Evolutionary conservation across 169 alveolate genomes (phyloP).

Genomic region (Ichthyophthirius multifiliis): DNA sequence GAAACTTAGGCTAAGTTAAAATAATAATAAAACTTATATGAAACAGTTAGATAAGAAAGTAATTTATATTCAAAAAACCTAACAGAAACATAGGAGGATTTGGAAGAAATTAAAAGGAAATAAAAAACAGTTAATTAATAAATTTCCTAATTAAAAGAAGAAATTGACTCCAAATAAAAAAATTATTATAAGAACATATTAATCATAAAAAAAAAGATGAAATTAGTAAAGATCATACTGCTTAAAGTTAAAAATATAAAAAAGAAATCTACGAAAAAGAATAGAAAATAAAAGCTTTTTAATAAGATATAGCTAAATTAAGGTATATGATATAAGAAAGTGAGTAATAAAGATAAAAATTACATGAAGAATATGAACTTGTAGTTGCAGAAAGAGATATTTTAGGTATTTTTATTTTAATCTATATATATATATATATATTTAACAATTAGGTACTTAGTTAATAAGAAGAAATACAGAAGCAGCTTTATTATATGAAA

Average conservation of each 20-base stretch:
- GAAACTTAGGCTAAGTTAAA: conserved; percentile 86
- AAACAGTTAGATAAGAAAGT: conserved; percentile 84
- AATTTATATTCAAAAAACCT: conserved; percentile 83
- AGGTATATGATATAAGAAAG: conserved; percentile 82
- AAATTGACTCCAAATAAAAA: conserved; percentile 61
- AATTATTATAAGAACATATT: conserved; percentile 57
- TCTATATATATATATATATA: neutral
- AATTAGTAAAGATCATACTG: conserved; percentile 42
- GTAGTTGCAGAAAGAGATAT: conserved; percentile 88
- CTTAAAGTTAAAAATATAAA: conserved; percentile 33
- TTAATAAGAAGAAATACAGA: conserved; percentile 84
- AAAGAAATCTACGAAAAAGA: conserved; percentile 46
- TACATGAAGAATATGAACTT: conserved; percentile 82
- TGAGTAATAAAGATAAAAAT: conserved; percentile 79
- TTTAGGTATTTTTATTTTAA: conserved; percentile 32
- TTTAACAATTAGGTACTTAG: conserved; percentile 57
- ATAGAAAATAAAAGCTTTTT: conserved; percentile 72
- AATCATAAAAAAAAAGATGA: conserved; percentile 49
- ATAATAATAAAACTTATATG: conserved; percentile 81
- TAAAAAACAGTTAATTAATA: conserved; percentile 68
- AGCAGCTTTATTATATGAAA: conserved; percentile 79
- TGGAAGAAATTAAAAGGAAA: conserved; percentile 70
- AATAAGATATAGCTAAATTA: conserved; percentile 53
- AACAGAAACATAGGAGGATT: conserved; percentile 84
- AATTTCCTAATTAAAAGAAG: conserved; percentile 72